Percentiles rank a stretch among this genome's conserved stretches.
Conservation (phyloP, 805 yeast species). For the Metschnikowia kunwiensis region DNA sequence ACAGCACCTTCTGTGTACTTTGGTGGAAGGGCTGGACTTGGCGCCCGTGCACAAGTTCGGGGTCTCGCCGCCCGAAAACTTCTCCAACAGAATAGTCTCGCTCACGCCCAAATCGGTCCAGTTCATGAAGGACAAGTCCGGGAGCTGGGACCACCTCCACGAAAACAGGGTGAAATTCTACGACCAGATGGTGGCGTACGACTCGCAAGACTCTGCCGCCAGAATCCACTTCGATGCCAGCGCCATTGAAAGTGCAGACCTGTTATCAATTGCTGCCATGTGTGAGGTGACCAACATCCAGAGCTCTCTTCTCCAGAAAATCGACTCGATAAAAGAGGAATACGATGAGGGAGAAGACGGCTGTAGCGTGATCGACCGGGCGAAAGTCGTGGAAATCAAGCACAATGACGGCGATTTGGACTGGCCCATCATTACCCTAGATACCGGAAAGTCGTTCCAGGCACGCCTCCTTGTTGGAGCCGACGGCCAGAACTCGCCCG, state of each 20-base stretch:
- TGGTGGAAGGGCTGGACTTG: conserved; percentile 73
- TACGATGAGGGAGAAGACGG: conserved; percentile 17
- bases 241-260: conserved; percentile 27
- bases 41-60: conserved; percentile 48
- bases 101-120: conserved; percentile 77
- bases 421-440: conserved; percentile 77
- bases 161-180: conserved; percentile 74
- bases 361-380: conserved; percentile 54
- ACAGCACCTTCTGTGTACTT: conserved; percentile 53
- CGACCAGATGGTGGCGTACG: conserved; percentile 81
- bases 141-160: conserved; percentile 70
- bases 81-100: conserved; percentile 79
- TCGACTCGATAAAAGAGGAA: conserved; percentile 29
- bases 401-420: conserved; percentile 31
- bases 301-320: conserved; percentile 57
- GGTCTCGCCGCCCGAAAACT: conserved; percentile 43
- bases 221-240: conserved; percentile 68
- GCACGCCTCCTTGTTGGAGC: conserved; percentile 88
- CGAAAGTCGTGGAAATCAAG: conserved; percentile 60
- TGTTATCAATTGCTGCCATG: conserved; percentile 63
- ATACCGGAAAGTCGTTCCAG: conserved; percentile 59
- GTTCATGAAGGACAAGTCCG: conserved; percentile 58
- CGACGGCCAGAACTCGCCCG: conserved; percentile 95
- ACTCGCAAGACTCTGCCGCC: conserved; percentile 65
- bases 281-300: conserved; percentile 85